Conservation (phyloP, 345 rosid genomes). For the Melaleuca quinquenervia region DNA sequence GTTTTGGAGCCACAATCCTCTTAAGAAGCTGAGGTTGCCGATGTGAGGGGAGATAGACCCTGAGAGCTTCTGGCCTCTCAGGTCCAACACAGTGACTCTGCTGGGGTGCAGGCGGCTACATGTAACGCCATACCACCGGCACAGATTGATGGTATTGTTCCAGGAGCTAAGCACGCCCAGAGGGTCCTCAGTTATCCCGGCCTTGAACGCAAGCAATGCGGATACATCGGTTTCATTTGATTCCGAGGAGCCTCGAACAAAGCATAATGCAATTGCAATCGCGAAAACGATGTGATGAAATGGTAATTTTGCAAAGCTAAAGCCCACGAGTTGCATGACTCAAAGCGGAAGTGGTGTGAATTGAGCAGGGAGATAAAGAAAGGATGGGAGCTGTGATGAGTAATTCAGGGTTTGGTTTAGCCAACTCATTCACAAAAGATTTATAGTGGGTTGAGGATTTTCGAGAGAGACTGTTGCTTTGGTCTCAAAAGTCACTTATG, state of each 20-base stretch:
- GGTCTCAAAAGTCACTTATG: background rate
- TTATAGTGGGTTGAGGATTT: background rate
- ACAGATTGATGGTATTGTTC: background rate
- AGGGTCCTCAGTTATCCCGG: background rate
- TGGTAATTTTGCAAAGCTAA: background rate
- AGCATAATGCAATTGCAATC: background rate
- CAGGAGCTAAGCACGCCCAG: background rate
- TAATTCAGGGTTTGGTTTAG: background rate
- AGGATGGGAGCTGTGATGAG: background rate
- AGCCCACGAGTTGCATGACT: background rate
- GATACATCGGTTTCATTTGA: background rate
- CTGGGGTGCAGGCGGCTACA: background rate
- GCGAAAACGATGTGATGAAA: fast-evolving
- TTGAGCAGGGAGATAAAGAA: background rate
- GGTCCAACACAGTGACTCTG: background rate
- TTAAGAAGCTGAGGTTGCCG: background rate
- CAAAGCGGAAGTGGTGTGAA: fast-evolving
- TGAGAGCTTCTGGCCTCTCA: background rate
- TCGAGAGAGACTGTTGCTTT: background rate
- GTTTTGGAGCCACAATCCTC: background rate
- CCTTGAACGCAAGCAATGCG: background rate
- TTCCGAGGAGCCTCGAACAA: fast-evolving
- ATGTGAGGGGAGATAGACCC: background rate
- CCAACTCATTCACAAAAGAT: background rate
- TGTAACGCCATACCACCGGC: background rate